Conservation (phyloP, 345 rosid genomes). For the Brassica cretica region DNA sequence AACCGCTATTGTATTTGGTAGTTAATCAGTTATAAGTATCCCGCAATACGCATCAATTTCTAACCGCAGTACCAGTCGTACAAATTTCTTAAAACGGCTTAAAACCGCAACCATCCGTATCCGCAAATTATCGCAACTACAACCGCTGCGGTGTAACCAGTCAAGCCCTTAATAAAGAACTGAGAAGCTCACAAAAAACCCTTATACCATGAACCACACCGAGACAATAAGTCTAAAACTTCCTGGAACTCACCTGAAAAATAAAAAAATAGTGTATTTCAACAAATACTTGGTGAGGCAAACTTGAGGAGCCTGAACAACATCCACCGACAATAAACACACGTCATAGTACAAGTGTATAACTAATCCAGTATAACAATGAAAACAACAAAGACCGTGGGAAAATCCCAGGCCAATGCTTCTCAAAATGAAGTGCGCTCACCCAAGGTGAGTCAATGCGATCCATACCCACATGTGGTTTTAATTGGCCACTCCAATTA, state of each 20-base stretch:
- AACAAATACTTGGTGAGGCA: background rate
- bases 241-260: background rate
- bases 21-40: no score
- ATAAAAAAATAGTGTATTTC: background rate
- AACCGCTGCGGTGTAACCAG: no score
- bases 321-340: background rate
- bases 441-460: background rate
- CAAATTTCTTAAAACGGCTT: no score
- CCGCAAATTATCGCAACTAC: no score
- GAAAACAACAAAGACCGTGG: background rate
- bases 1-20: no score
- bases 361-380: background rate
- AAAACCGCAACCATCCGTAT: no score
- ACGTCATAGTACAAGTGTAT: background rate
- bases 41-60: no score
- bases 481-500: background rate
- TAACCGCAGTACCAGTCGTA: no score
- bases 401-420: background rate
- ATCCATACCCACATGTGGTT: background rate
- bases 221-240: background rate
- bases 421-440: background rate
- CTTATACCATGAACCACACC: background rate
- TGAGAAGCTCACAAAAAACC: background rate
- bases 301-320: background rate
- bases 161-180: background rate